Conservation (phyloP, 73 alveolate species). For the Vitrella brassicaformis region DNA sequence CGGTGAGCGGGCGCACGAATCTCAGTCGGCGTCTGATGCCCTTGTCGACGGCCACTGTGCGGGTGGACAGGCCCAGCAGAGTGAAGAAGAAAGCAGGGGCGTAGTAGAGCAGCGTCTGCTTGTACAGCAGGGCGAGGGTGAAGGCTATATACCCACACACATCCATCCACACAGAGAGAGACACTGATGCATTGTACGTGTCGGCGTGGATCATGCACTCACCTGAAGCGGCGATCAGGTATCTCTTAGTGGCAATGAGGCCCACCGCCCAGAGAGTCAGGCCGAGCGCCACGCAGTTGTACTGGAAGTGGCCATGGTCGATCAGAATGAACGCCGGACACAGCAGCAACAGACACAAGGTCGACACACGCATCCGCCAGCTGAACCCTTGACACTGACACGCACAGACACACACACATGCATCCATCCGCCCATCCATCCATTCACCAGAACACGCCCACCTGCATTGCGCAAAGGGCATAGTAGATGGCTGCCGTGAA, state of each 20-base stretch:
- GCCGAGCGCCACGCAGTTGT: constrained; percentile 51
- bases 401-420: constrained; percentile 12
- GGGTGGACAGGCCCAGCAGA: neutral
- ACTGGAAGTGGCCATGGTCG: constrained; percentile 92
- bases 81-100: neutral
- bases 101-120: neutral
- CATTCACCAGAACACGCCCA: constrained; percentile 9
- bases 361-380: constrained; percentile 15
- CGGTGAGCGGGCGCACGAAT: too few species aligned
- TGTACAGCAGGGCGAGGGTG: neutral
- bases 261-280: constrained; percentile 59
- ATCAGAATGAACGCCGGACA: constrained; percentile 68
- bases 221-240: constrained; percentile 36
- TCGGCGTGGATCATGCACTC: neutral
- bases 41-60: too few species aligned
- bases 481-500: neutral
- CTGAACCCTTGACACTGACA: neutral
- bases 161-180: neutral
- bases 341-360: constrained; percentile 34
- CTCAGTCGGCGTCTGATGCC: too few species aligned
- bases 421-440: constrained; percentile 4
- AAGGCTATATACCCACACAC: neutral
- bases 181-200: too few species aligned
- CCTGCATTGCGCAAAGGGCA: neutral
- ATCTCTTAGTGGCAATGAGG: constrained; percentile 38